These are phyloP conservation scores for Litsea cubeba DNA, from an alignment of 164 flowering plant species.

Conservation along the genomic window DNA sequence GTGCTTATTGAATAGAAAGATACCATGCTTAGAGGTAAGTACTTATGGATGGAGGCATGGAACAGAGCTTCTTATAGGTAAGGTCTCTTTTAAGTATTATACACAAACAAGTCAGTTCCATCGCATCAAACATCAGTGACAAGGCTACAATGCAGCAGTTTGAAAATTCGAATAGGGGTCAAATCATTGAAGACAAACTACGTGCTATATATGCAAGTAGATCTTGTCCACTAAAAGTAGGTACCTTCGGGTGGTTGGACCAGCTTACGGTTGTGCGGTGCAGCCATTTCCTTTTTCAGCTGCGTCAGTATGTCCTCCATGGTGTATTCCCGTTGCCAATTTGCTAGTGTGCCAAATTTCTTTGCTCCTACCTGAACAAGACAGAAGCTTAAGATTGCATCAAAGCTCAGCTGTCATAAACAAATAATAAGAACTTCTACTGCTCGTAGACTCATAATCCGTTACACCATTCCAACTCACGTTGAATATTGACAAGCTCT, in stretches of 20 bases:
- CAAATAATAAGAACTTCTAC: background rate
- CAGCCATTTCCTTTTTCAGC: constrained; percentile 90
- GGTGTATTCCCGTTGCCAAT: constrained; percentile 86
- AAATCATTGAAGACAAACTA: background rate
- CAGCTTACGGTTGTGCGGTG: constrained; percentile 85
- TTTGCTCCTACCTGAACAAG: constrained; percentile 62
- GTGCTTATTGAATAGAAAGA: background rate
- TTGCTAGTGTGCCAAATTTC: constrained; percentile 72
- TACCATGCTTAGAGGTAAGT: background rate
- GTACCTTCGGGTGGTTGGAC: constrained; percentile 95
- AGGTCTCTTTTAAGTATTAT: constrained; percentile 2
- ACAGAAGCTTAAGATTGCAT: background rate
- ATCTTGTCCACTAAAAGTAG: constrained; percentile 49
- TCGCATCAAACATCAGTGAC: constrained; percentile 34
- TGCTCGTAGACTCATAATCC: too few relatives aligned
- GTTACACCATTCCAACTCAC: too few relatives aligned
- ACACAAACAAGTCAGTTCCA: constrained; percentile 31
- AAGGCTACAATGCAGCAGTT: constrained; percentile 16
- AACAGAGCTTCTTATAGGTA: background rate
- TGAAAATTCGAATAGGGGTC: constrained; percentile 14
- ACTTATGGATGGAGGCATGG: background rate
- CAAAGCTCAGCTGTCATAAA: background rate
- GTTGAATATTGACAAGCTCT: too few relatives aligned
- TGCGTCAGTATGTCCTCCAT: constrained; percentile 88
- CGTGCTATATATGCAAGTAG: background rate